A percentile compares a stretch with the other conserved stretches of the same genome.
Evolutionary conservation across 2,329 filamentous ascomycete species (phyloP).

Genomic region (Ophiostoma sp.): DNA sequence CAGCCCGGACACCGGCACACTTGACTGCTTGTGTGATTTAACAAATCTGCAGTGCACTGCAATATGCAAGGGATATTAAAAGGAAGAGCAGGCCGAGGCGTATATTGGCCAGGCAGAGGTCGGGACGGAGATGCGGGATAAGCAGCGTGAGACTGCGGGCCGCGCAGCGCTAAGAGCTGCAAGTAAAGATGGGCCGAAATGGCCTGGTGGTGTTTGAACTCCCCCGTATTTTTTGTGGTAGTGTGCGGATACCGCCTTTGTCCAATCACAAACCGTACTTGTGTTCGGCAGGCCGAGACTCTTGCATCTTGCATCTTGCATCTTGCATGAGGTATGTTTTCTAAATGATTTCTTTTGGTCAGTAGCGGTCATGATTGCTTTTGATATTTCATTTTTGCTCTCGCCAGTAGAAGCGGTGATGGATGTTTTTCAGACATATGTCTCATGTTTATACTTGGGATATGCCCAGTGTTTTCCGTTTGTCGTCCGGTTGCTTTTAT

Average conservation of each 20-base stretch:
- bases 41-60: not conserved
- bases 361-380: not conserved
- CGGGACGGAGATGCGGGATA: not conserved
- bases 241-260: not conserved
- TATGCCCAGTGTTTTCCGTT: not conserved
- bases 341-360: not conserved
- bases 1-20: not conserved
- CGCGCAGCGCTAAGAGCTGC: not conserved
- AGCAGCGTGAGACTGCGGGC: not conserved
- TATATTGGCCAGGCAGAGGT: not conserved
- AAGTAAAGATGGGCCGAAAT: not conserved
- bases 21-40: not conserved
- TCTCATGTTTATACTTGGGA: not conserved
- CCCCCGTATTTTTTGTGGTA: too few relatives aligned
- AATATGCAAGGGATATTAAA: conserved; percentile 5
- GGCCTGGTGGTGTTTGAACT: not conserved
- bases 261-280: not conserved
- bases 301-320: not conserved
- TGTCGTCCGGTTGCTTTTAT: not conserved
- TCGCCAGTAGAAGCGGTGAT: not conserved
- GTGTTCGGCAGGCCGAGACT: not conserved
- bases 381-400: not conserved
- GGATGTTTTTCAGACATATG: not conserved
- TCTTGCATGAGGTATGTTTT: not conserved
- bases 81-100: not conserved